Evolutionary conservation across 305 asterid species (phyloP), one percentile per base, ranked within the genome.

Genomic region (Solanum hybrid): DNA sequence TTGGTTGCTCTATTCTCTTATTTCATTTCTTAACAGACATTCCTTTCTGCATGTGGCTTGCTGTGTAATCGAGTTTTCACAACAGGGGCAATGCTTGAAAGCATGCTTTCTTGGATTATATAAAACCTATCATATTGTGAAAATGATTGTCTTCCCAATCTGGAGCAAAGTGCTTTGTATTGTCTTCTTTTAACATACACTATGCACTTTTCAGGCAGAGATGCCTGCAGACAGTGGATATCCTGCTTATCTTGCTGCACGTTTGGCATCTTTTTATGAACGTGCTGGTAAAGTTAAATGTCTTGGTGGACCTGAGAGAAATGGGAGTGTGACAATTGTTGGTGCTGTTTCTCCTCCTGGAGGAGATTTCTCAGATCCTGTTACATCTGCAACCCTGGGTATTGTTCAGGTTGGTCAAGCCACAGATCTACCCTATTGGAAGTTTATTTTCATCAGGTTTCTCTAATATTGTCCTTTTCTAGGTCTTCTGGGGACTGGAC

Each of bases 171-270:
- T 40, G 36, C 29, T 76, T 80, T 12, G 35, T 80, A 4, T 80
- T 1, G 86, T 39, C 86, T 26, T 81, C 2, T 81, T 40, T 42
- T 81, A 81, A 40, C 36, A 39, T 81, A 26, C 86, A 28, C 10
- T 39, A 39, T 80, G 67, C 69, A 13, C 86, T 33, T 81, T 92
- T 85, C 94, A 97, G 99, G 99, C 99, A 89, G 99, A 97, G 94
- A 97, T 97, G 99, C 99, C 99, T 91, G 99, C 99, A 35, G 99
- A 97, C 90, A 97, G 99, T 95, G 99, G 99, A 71, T 97, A 97
- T 93, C 99, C 99, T 92, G 99, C 99, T 86, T 97, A 97, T 94
- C 93, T 97, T 92, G 98, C 99, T 22, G 95, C 99, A 57, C 99
- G 98, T 93, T 93, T 97, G 93, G 99, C 99, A 89, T 97, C 99